These are phyloP conservation scores for Cladosporium colombiae DNA, from an alignment of 2,329 filamentous ascomycete species.

Conservation along the genomic window DNA sequence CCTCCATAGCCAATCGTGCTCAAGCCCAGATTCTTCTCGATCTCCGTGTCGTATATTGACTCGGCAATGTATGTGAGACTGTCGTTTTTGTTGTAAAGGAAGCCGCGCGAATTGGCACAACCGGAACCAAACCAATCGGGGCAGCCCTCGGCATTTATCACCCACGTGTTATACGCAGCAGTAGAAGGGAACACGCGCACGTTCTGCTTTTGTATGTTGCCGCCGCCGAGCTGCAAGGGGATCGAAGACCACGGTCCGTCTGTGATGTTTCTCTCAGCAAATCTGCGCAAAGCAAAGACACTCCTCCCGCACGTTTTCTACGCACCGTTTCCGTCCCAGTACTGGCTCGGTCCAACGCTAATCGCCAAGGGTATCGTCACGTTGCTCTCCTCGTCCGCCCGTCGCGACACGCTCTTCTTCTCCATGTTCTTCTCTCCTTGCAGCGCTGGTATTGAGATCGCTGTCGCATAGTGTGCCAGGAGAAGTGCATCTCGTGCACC, in stretches of 20 bases:
- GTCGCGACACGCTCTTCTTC: conserved; percentile 6
- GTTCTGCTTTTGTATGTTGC: conserved; percentile 34
- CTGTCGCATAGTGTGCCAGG: conserved; percentile 13
- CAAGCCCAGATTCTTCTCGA: conserved; percentile 56
- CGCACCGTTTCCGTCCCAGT: conserved; percentile 40
- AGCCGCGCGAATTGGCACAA: conserved; percentile 36
- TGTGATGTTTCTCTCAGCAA: conserved; percentile 21
- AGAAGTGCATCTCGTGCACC: conserved; percentile 3
- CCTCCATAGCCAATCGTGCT: conserved; percentile 34
- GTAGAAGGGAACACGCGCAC: conserved; percentile 38
- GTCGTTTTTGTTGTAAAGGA: conserved; percentile 51
- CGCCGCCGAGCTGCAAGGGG: conserved; percentile 36
- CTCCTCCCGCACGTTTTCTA: neutral
- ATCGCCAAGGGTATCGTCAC: conserved; percentile 35
- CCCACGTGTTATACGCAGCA: conserved; percentile 33
- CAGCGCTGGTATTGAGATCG: conserved; percentile 11
- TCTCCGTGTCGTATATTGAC: conserved; percentile 62
- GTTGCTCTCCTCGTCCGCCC: conserved; percentile 14
- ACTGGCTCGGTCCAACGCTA: conserved; percentile 39
- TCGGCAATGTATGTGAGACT: conserved; percentile 63
- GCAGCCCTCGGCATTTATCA: conserved; percentile 34
- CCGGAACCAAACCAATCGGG: conserved; percentile 30
- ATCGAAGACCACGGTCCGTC: conserved; percentile 42
- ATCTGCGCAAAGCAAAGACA: neutral
- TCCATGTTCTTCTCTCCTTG: neutral